phyloP scores from a whole-genome alignment of 1,284 basidiomycete species.

The Tilletia setariae region DNA sequence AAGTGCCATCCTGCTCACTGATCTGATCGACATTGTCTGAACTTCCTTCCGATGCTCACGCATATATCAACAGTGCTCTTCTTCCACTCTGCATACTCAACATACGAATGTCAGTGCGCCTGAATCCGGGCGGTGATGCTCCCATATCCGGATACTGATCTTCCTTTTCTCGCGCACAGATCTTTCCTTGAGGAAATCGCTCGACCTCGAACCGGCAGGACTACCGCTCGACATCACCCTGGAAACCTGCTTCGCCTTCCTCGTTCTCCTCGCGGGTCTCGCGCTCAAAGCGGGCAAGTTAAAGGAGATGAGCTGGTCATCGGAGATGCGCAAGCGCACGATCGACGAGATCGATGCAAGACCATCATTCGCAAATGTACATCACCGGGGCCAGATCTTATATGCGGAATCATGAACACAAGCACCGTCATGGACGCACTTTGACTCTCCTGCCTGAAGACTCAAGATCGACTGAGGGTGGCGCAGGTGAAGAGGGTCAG shows the following conservation, averaged over 20 bases:
- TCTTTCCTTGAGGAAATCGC: conserved; percentile 23
- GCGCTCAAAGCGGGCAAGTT: conserved; percentile 19
- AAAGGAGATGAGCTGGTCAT: conserved; percentile 22
- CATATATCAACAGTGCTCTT: conserved; percentile 20
- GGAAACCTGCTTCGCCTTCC: conserved; percentile 16
- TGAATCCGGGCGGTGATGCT: no score
- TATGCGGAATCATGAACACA: conserved; percentile 15
- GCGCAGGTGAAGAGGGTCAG: no score
- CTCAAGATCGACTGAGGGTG: background rate
- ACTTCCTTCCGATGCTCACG: background rate
- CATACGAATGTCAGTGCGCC: conserved; percentile 23
- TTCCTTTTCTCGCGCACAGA: conserved; percentile 1
- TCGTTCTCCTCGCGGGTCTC: conserved; percentile 22
- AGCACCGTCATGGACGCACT: no score
- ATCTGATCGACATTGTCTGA: background rate
- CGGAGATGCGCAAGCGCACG: conserved; percentile 19
- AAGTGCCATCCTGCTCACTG: background rate
- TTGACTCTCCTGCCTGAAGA: background rate
- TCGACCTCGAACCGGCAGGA: conserved; percentile 20
- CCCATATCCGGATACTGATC: background rate
- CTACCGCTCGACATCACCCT: conserved; percentile 21
- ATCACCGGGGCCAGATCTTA: conserved; percentile 22
- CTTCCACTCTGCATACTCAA: conserved; percentile 27
- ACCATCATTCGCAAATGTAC: conserved; percentile 24
- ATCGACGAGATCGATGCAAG: conserved; percentile 23